Base-by-base conservation (phyloP, 352 stramenopile species). In the Pythium aphanidermatum region DNA sequence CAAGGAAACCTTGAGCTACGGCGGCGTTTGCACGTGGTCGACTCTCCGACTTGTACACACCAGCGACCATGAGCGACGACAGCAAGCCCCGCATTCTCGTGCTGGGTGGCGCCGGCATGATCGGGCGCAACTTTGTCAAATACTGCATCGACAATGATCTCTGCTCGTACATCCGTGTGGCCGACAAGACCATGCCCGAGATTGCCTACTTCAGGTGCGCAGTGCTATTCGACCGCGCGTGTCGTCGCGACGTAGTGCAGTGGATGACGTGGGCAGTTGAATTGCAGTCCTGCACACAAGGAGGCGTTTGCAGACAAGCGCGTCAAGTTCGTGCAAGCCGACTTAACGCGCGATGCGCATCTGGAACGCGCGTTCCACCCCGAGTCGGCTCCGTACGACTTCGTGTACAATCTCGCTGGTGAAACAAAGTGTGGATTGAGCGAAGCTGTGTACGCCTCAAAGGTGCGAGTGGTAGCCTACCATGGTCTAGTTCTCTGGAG, bases 41-140 rank as follows among this genome's bases (percentile, higher is more conserved):
- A 37, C n/a, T 4, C 19, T 19, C 30, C 30, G 8, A 16, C 10
- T 25, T 11, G 4, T 16, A 38, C 16, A 40, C 13, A 28, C 12
- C 13, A 23, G 21, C n/a, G 10, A 31, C 17, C 17, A 60, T 60
- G 51, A 54, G 51, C 51, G 51, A 46, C 42, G 24, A 47, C 21
- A 30, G 29, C 37, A 87, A 85, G 62, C 75, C 83, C 19, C 70
- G 76, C 40, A 78, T 94, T 52, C 57, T 94, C 51, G 78, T 94
- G 58, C 76, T 94, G 19, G 83, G 83, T 34, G 83, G 83, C 55
- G 68, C 71, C 50, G 83, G 83, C 43, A 90, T 92, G 76, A 86
- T 94, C 42, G 83, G 83, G 51, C 76, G 83, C 55, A 94, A 92
- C 70, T 89, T 94, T 36, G 76, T 92, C 39, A 70, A 91, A 60